Base-by-base conservation (phyloP, 345 rosid species). In the Sonneratia caseolaris region DNA sequence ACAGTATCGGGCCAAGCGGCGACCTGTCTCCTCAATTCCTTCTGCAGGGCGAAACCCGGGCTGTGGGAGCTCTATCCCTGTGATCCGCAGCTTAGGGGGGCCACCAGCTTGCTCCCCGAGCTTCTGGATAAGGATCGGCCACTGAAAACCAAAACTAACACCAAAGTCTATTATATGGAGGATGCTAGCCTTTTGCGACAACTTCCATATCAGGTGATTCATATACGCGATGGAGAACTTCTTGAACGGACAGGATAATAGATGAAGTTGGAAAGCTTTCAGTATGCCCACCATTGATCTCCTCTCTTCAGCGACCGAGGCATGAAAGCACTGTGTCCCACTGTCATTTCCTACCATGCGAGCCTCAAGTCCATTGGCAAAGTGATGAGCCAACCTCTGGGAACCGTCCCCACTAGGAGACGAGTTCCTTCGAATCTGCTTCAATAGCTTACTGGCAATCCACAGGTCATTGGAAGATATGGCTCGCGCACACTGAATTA, bases 31-130 rank as follows among this genome's bases (percentile, higher is more conserved):
- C 67, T 85, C 86, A 49, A 22, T 61, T 24, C 37, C n/a, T 61
- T 27, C 5, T 22, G 65, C 65, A 2, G 65, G 65, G 37, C 37
- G 65, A 61, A 61, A 61, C 65, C 65, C 65, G 35, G 65, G 65
- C 36, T 22, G 36, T 61, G 35, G 65, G 7, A 89, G 68, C 77
- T 95, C 99, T 48, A 95, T 87, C 43, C 98, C 99, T 0, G 98
- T 95, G 27, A 95, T 84, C 51, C 97, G 84, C 32, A 94, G 83
- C 72, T 84, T 85, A 48, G 86, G 82, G 36, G 89, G 90, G 7
- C 96, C 90, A 14, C 77, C 81, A 6, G 76, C 14, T 56, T 68
- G 76, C 24, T 14, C 67, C 1, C 97, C 72, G 24, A 94, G 83
- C 66, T 64, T 40, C 71, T 94, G 91, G 70, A 94, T 90, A 48